Conservation (phyloP, 2,329 filamentous ascomycete genomes). For the Pseudocercospora crystallina region DNA sequence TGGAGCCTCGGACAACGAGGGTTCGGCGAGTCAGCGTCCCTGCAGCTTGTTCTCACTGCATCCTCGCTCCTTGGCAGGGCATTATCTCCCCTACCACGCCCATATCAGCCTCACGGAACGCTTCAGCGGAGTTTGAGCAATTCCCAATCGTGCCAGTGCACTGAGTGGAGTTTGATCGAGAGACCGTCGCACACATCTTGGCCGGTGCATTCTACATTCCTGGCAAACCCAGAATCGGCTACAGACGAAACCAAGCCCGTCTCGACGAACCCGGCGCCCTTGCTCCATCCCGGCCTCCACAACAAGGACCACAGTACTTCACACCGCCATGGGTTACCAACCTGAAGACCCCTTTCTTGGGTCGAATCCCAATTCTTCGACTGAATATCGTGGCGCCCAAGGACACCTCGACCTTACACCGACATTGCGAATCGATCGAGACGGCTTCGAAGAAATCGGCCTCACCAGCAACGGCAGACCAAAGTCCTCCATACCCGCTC, state of each 20-base stretch:
- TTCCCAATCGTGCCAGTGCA: background rate
- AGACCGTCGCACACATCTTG: background rate
- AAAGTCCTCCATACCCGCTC: conserved; percentile 13
- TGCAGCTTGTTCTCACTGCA: background rate
- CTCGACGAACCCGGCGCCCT: conserved; percentile 1
- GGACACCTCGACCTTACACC: conserved; percentile 21
- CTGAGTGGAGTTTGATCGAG: background rate
- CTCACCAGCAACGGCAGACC: conserved; percentile 14
- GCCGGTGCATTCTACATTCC: conserved; percentile 1
- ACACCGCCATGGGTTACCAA: conserved; percentile 13
- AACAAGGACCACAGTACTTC: conserved; percentile 1
- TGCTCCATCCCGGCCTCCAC: conserved; percentile 4
- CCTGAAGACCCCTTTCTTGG: conserved; percentile 10
- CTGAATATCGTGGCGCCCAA: conserved; percentile 26
- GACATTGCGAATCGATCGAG: conserved; percentile 7
- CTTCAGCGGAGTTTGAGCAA: background rate
- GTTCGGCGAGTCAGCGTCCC: conserved; percentile 1
- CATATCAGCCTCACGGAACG: background rate
- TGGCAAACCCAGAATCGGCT: background rate
- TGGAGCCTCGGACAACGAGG: background rate
- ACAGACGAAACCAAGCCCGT: background rate
- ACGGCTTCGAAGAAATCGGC: conserved; percentile 9
- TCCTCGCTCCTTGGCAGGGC: background rate
- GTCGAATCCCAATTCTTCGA: conserved; percentile 11
- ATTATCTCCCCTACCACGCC: background rate